phyloP scores from a whole-genome alignment of 1,284 basidiomycete species.

The Termitomyces sp. region DNA sequence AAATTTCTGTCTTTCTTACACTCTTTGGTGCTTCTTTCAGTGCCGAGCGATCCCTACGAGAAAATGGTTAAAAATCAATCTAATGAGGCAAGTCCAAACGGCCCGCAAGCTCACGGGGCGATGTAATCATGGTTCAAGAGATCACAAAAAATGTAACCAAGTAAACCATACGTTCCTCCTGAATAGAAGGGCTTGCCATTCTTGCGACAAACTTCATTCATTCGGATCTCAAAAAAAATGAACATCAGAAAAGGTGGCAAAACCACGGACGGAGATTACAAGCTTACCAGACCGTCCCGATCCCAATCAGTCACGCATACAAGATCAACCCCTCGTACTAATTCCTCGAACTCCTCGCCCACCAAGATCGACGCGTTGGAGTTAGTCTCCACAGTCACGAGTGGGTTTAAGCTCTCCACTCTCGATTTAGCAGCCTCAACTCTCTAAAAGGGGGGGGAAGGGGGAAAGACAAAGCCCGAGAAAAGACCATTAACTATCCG shows the following conservation, averaged over 20 bases:
- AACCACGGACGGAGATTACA: constrained; percentile 12
- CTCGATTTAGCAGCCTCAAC: constrained; percentile 79
- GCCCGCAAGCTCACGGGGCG: constrained; percentile 54
- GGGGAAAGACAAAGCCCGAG: constrained; percentile 21
- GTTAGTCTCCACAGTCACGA: constrained; percentile 75
- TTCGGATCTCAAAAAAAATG: constrained; percentile 50
- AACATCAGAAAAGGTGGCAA: constrained; percentile 11
- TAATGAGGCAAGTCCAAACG: constrained; percentile 1
- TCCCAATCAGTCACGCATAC: constrained; percentile 81
- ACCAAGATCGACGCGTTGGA: constrained; percentile 49
- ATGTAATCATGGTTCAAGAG: constrained; percentile 84
- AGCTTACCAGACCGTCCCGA: constrained; percentile 62
- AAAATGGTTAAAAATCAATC: constrained; percentile 17
- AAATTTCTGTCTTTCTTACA: constrained; percentile 59
- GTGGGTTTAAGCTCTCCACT: constrained; percentile 87
- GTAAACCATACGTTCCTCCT: constrained; percentile 85
- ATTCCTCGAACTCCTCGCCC: constrained; percentile 49
- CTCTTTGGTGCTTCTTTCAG: constrained; percentile 59
- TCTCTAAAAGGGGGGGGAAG: constrained; percentile 48
- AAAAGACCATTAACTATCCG: constrained; percentile 36
- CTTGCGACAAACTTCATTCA: constrained; percentile 75
- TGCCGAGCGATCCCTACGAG: constrained; percentile 55
- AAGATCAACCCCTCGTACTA: constrained; percentile 68
- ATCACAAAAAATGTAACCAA: constrained; percentile 94
- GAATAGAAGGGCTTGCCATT: constrained; percentile 80